phyloP scores from a whole-genome alignment of 73 alveolate species.

The Paramecium sexaurelia region DNA sequence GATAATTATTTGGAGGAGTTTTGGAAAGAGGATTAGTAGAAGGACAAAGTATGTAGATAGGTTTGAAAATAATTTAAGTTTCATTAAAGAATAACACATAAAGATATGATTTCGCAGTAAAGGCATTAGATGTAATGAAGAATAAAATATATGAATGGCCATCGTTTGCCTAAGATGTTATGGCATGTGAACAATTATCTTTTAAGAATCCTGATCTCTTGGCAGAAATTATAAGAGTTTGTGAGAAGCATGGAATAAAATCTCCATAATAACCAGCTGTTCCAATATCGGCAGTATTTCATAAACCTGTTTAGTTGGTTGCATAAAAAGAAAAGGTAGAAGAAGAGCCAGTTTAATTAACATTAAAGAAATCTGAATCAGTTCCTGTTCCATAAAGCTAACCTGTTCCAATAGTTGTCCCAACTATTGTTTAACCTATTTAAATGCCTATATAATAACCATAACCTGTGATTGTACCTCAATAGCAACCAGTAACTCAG shows the following conservation, averaged over 20 bases:
- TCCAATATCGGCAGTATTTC: background rate
- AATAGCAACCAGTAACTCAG: background rate
- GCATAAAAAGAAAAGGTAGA: background rate
- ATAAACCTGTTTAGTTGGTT: background rate
- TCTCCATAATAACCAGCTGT: background rate
- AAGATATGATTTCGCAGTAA: slow-evolving; percentile 51
- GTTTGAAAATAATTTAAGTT: background rate
- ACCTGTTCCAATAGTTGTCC: background rate
- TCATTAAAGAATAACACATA: background rate
- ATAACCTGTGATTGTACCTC: background rate
- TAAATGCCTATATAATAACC: background rate
- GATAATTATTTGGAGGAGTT: slow-evolving; percentile 90
- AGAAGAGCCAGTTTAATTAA: background rate
- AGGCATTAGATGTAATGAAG: slow-evolving; percentile 42
- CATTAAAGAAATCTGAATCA: background rate
- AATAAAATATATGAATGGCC: slow-evolving; percentile 58
- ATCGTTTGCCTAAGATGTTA: slow-evolving; percentile 17
- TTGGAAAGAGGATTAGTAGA: slow-evolving; percentile 54
- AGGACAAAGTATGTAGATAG: background rate
- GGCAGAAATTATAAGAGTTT: background rate
- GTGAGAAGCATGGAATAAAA: slow-evolving; percentile 32
- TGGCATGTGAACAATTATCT: slow-evolving; percentile 20
- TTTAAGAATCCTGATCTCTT: slow-evolving; percentile 4
- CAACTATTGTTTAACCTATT: background rate
- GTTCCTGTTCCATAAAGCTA: background rate